Evolutionary conservation across 148 eudicot genomes (phyloP).

Genomic region (Rhododendron mucronatum): DNA sequence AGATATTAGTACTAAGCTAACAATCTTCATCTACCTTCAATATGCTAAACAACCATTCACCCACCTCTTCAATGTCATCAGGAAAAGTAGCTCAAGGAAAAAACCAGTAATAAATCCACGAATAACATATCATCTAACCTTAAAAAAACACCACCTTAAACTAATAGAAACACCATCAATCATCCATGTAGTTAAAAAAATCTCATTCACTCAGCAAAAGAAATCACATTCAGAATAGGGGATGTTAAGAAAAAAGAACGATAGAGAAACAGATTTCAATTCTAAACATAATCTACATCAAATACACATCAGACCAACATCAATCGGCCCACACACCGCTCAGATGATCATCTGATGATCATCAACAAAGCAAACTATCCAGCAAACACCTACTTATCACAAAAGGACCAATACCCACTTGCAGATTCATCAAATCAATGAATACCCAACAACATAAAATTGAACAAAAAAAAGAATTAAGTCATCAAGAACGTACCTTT

Average conservation of each 20-base stretch:
- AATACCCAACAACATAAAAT: background rate
- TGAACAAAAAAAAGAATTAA: background rate
- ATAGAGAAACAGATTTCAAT: background rate
- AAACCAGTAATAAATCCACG: background rate
- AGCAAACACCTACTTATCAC: background rate
- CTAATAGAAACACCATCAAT: background rate
- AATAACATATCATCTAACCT: background rate
- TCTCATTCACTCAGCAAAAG: background rate
- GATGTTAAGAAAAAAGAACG: background rate
- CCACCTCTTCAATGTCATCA: constrained; percentile 4
- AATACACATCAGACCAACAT: background rate
- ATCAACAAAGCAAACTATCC: background rate
- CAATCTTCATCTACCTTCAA: background rate
- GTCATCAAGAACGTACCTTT: constrained; percentile 3
- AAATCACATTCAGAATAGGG: background rate
- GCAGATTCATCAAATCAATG: constrained; percentile 12
- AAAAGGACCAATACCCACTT: constrained; percentile 12
- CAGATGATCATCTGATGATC: constrained; percentile 8
- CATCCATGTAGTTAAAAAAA: background rate
- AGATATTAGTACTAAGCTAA: background rate
- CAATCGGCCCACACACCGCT: background rate
- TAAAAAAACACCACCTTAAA: background rate
- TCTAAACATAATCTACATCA: background rate
- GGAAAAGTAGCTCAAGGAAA: background rate
- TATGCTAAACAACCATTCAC: background rate